Base-by-base conservation (phyloP, 306 rosid species). In the Ziziphus jujuba region DNA sequence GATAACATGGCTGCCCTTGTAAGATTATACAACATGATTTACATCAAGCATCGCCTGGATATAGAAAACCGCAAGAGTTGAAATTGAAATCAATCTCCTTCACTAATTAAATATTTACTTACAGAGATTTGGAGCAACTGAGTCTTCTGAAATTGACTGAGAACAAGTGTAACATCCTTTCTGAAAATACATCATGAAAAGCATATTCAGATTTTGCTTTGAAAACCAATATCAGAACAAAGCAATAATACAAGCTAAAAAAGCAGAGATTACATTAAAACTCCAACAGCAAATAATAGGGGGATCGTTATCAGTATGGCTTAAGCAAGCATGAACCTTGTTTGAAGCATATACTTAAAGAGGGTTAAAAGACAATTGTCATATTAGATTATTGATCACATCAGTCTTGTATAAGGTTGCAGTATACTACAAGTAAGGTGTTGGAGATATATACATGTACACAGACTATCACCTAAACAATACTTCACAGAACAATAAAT, bases 141-240 rank as follows among this genome's bases (percentile, higher is more conserved):
- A 91, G 48, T 87, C 96, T 79, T 89, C 99, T 12, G 92, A 72
- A 59, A 83, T 66, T 33, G 96, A 79, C 61, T 83, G 95, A 77
- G 95, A 88, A 82, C 99, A 95, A 22, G 87, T 70, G 78, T 63
- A 88, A 83, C 99, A 95, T 63, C 84, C 82, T 87, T 88, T 95
- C 99, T 95, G 97, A 71, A 72, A 75, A 74, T n/a, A 58, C 63
- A 75, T 20, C 54, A 63, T 14, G n/a, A 55, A 36, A 16, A 9
- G 49, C 35, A 23, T 7, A 49, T 28, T 28, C 10, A 54, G 38
- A 14, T 9, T 20, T 70, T 50, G 20, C 52, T 43, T 5, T 9
- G 71, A 7, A n/a, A 43, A 31, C 43, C 44, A 65, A 25, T 43
- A 52, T 43, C 34, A 55, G 7, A 36, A 74, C 28, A 8, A 13